Evolutionary conservation across 306 rosid species (phyloP).

Genomic region (Citrullus amarus): DNA sequence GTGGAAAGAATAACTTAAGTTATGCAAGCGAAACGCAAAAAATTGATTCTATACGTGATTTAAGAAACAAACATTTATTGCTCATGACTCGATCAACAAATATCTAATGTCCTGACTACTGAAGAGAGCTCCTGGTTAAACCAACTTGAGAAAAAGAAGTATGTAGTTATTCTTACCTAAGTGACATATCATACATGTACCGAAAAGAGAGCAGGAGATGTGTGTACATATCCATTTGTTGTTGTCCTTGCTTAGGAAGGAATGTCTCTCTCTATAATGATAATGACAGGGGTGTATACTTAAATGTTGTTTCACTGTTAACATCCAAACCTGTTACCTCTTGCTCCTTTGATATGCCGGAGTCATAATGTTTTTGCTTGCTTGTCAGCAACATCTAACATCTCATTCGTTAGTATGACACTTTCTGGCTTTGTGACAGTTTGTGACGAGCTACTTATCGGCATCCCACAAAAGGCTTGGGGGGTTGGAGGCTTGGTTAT

Average conservation of each 20-base stretch:
- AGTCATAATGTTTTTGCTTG: background rate
- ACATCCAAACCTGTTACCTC: background rate
- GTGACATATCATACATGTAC: background rate
- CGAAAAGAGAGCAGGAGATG: background rate
- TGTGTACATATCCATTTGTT: background rate
- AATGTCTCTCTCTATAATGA: background rate
- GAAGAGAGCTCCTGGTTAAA: background rate
- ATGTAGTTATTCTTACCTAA: background rate
- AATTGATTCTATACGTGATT: background rate
- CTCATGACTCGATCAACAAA: background rate
- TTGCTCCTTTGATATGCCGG: background rate
- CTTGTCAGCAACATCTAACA: background rate
- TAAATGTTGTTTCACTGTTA: background rate
- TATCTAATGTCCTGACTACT: background rate
- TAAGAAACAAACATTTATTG: background rate
- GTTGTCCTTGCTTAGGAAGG: background rate
- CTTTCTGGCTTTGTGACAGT: slow-evolving; percentile 26
- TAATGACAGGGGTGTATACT: background rate
- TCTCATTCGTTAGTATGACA: background rate
- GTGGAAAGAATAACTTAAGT: background rate
- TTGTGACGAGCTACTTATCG: slow-evolving; percentile 64
- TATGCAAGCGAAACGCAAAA: background rate
- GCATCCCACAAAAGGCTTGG: slow-evolving; percentile 78
- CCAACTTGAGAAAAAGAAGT: background rate
- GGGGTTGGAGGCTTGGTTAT: slow-evolving; percentile 55